Conservation (phyloP, 2,329 filamentous ascomycete genomes). For the Ustilaginoidea virens region DNA sequence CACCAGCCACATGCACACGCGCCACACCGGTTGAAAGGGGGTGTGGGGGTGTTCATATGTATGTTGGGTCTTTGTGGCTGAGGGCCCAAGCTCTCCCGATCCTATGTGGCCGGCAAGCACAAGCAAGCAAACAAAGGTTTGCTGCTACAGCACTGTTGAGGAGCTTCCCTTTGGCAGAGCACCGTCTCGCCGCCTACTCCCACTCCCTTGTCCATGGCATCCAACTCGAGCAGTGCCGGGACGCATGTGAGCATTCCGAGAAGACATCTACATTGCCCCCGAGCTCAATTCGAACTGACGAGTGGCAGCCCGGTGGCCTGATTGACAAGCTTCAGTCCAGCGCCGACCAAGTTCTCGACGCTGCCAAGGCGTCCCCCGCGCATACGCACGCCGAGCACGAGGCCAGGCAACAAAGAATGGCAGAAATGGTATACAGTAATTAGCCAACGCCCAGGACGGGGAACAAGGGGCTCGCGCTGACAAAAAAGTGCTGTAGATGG, state of each 20-base stretch:
- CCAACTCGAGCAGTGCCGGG: slow-evolving; percentile 14
- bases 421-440: slow-evolving; percentile 23
- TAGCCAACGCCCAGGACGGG: too few species aligned
- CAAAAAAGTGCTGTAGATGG: slow-evolving; percentile 16
- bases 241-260: slow-evolving; percentile 14
- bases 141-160: too few species aligned
- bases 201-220: slow-evolving; percentile 14
- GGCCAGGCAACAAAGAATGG: slow-evolving; percentile 22
- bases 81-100: too few species aligned
- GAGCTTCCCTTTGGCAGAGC: too few species aligned
- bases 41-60: too few species aligned
- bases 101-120: too few species aligned
- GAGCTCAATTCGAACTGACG: slow-evolving; percentile 1
- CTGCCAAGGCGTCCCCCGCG: slow-evolving; percentile 22
- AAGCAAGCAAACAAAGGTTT: too few species aligned
- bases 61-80: too few species aligned
- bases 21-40: too few species aligned
- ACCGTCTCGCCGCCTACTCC: neutral
- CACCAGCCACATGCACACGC: too few species aligned
- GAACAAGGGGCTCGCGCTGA: too few species aligned
- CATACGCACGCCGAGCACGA: slow-evolving; percentile 22
- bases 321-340: slow-evolving; percentile 25
- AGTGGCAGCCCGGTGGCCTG: slow-evolving; percentile 17
- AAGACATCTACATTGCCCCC: too few species aligned
- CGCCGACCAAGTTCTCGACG: slow-evolving; percentile 20